Evolutionary conservation across 352 stramenopile genomes (phyloP), one percentile per base, ranked within the genome.

Genomic region (Phytophthora hybrid): DNA sequence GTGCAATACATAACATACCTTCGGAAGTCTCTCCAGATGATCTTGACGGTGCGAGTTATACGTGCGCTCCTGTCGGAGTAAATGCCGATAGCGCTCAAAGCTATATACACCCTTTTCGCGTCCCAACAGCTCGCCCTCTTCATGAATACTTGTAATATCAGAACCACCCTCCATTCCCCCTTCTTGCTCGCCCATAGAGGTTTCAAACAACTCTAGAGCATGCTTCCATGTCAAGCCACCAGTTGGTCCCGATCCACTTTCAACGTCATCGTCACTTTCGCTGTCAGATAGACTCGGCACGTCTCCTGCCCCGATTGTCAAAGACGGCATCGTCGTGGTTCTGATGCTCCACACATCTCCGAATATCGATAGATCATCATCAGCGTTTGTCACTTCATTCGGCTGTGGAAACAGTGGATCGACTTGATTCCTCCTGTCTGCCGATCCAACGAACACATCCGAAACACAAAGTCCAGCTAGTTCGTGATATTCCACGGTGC

Each of bases 261-360:
- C 80, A 61, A 31, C 63, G 4, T 90, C 84, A 1, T 89, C 80
- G 39, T 94, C 88, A 66, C 86, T 95, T 44, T 95, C 88, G 56
- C 88, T 95, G 62, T 95, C 88, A 5, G 86, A 93, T 44, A 95
- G 76, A 67, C 59, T 78, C 9, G 83, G 74, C 7, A 95, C 77
- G 56, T 89, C 78, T 51, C 83, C 78, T 0, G 78, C 49, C n/a
- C 64, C 11, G 51, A 59, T 41, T 19, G 74, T 77, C 16, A 92
- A 63, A 16, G 51, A 37, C 1, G 85, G 85, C 9, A 87, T 79
- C 11, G 55, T 58, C 4, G 58, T 69, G 9, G 72, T 66, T 6
- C 52, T 71, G 9, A 87, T 64, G 47, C 83, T 73, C 88, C 88
- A 95, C 14, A 90, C 76, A 49, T 79, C 67, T n/a, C 55, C 47